Base-by-base conservation (phyloP, 2,329 filamentous ascomycete species). In the Fusarium pininemorale region DNA sequence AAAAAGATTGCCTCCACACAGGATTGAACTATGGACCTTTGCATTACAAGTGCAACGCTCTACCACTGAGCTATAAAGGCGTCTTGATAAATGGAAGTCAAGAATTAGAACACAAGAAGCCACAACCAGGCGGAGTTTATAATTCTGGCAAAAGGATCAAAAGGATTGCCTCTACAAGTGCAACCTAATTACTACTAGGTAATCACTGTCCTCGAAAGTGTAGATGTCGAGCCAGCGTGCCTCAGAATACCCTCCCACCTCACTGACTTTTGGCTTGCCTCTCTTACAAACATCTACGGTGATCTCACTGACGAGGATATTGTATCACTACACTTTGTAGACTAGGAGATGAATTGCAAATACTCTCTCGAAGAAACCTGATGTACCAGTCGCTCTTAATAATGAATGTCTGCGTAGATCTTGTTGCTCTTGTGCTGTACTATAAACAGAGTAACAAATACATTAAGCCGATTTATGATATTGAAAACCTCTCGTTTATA, bases 21-120 rank as follows among this genome's bases (percentile, higher is more conserved):
- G 72, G 68, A 71, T 74, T 74, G 72, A 74, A 74, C 71, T 59
- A 74, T 74, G 71, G 71, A 74, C 71, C 71, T 74, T 74, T 66
- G 71, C 71, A 73, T 73, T 73, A 73, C 71, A 73, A 73, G 70
- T 74, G 71, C 71, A 67, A 74, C 71, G 71, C 71, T 74, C 66
- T 74, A 74, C 71, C 71, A 71, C 71, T 74, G 71, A 74, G 71
- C 71, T 74, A 74, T 72, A 72, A 55, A 68, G 70, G 70, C 69
- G n/a, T 9, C 45, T 69, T 22, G 16, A 4, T 39, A 26, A 14
- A 10, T 20, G 3, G 1, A 8, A 2, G 2, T 20, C 11, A 11
- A 22, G 2, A 13, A 50, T 22, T 28, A 7, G 24, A n/a, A 5
- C 14, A 26, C 7, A 63, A 47, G 35, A 45, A 6, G 26, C 9